These are phyloP conservation scores for Xylariaceae sp. DNA, from an alignment of 2,329 filamentous ascomycete genomes.

Conservation along the genomic window DNA sequence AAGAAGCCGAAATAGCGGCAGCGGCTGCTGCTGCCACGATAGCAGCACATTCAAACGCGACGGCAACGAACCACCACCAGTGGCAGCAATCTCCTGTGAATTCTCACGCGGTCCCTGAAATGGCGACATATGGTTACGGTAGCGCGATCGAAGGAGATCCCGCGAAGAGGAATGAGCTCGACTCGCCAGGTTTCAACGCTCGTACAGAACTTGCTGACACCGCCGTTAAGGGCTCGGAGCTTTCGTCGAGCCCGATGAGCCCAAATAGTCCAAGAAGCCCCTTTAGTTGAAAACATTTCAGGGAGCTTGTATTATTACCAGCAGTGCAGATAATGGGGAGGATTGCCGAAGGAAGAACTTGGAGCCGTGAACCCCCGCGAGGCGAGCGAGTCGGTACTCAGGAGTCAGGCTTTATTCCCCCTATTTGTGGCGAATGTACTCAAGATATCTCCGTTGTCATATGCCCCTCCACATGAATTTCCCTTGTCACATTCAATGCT, in stretches of 20 bases:
- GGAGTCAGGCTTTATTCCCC: too few species aligned
- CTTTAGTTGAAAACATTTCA: too few species aligned
- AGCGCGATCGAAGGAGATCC: constrained; percentile 8
- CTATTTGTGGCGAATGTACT: too few species aligned
- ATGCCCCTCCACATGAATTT: too few species aligned
- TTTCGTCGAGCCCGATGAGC: constrained; percentile 12
- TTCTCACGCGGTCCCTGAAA: constrained; percentile 4
- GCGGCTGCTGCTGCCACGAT: constrained; percentile 4
- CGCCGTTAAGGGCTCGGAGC: constrained; percentile 5
- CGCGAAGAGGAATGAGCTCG: constrained; percentile 12
- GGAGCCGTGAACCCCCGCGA: too few species aligned
- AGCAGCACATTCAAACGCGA: not conserved
- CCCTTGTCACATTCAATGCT: too few species aligned
- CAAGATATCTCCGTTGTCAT: too few species aligned
- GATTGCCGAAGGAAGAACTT: too few species aligned
- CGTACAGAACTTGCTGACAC: constrained; percentile 15
- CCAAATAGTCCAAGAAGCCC: constrained; percentile 1
- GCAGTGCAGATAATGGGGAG: too few species aligned
- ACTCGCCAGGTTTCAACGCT: not conserved
- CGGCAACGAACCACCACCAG: constrained; percentile 9
- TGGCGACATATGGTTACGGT: constrained; percentile 4
- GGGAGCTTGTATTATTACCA: too few species aligned
- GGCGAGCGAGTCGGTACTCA: too few species aligned
- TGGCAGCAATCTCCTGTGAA: constrained; percentile 15
- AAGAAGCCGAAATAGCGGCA: constrained; percentile 9